phyloP scores from a whole-genome alignment of 2,329 filamentous ascomycete genomes.

The Simplicillium sp. region DNA sequence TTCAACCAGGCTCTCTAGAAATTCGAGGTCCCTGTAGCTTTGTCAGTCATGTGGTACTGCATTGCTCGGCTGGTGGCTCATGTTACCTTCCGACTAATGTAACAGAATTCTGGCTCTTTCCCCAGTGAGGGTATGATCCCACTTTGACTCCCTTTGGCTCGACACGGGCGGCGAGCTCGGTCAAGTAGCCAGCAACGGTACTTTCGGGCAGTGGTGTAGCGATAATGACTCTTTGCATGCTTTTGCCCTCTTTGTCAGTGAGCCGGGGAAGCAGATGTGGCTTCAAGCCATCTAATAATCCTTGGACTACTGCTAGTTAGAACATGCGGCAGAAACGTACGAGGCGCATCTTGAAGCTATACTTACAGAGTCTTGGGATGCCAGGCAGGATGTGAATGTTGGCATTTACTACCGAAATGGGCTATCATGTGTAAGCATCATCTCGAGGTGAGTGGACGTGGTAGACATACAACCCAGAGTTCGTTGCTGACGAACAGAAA shows the following conservation, averaged over 20 bases:
- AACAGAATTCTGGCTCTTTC: conserved; percentile 58
- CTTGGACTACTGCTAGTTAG: conserved; percentile 44
- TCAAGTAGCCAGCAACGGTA: conserved; percentile 72
- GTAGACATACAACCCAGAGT: conserved; percentile 59
- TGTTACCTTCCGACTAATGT: too few species aligned
- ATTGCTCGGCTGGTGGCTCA: background rate
- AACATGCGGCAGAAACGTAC: background rate
- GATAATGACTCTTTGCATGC: conserved; percentile 68
- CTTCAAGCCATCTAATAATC: conserved; percentile 68
- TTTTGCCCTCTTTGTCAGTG: conserved; percentile 71
- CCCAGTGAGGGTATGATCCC: conserved; percentile 91
- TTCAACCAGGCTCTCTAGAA: conserved; percentile 66
- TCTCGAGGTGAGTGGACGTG: background rate
- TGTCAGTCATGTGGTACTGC: too few species aligned
- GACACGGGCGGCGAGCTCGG: conserved; percentile 65
- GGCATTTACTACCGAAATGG: conserved; percentile 77
- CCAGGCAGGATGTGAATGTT: conserved; percentile 92
- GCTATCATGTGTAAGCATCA: conserved; percentile 21
- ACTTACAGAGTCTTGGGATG: conserved; percentile 67
- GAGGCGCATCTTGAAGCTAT: background rate
- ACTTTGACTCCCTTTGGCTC: conserved; percentile 77
- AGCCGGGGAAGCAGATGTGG: conserved; percentile 61
- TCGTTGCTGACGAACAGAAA: conserved; percentile 71
- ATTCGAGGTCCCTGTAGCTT: conserved; percentile 54
- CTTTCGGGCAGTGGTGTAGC: conserved; percentile 86